phyloP scores from a whole-genome alignment of 345 rosid species.

The Lepidium didymum region DNA sequence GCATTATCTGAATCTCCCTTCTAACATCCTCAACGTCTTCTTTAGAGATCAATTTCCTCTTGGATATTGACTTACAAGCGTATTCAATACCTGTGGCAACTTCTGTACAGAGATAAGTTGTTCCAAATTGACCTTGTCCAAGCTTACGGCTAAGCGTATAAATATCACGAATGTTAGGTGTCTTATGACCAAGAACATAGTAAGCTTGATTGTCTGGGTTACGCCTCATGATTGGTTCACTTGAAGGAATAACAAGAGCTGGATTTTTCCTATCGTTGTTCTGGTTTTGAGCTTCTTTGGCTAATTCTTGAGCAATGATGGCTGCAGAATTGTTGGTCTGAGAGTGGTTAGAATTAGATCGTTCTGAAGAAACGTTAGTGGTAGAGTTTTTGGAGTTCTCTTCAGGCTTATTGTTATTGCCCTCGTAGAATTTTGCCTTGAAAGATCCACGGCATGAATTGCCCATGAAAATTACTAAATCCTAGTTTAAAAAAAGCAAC shows the following conservation, averaged over 20 bases:
- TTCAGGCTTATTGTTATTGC: conserved; percentile 58
- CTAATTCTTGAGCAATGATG: conserved; percentile 19
- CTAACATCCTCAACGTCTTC: conserved; percentile 97
- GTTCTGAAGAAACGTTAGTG: conserved; percentile 22
- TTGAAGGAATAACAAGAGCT: conserved; percentile 35
- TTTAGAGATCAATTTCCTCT: conserved; percentile 89
- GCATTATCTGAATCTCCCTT: conserved; percentile 99
- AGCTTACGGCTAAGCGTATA: conserved; percentile 75
- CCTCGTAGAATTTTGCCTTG: conserved; percentile 55
- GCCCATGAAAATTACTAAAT: conserved; percentile 69
- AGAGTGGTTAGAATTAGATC: conserved; percentile 38
- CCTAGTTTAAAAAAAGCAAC: conserved; percentile 15
- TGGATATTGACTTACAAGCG: conserved; percentile 94
- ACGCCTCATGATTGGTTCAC: conserved; percentile 49
- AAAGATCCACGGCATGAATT: conserved; percentile 94
- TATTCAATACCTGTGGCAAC: conserved; percentile 49
- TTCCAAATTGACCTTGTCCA: conserved; percentile 98
- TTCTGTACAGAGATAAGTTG: conserved; percentile 81
- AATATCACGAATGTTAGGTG: conserved; percentile 74
- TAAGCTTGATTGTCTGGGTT: conserved; percentile 61
- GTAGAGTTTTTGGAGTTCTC: conserved; percentile 32
- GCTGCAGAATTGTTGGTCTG: conserved; percentile 20
- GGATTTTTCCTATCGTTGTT: conserved; percentile 7
- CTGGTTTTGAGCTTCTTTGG: conserved; percentile 34
- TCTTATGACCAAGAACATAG: conserved; percentile 84